A percentile compares a stretch with the other conserved stretches of the same genome.
Evolutionary conservation across 805 yeast genomes (phyloP).

Genomic region (Candida loeiensis): DNA sequence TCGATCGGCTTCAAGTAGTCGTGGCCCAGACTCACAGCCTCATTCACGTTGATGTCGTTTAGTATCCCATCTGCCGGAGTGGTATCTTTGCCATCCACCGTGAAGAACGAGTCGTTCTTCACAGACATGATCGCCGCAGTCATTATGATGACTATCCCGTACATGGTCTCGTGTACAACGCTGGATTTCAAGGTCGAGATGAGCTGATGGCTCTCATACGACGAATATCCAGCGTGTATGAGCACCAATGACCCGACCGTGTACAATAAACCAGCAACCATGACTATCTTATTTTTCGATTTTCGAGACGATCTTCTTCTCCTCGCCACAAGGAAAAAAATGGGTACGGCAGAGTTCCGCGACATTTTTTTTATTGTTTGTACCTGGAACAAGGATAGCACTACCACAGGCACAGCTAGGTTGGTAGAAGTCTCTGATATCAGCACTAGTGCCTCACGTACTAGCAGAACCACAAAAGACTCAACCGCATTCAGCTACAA

Average conservation of each 20-base stretch:
- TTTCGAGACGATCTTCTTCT: background rate
- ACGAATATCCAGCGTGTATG: constrained; percentile 51
- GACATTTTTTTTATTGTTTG: background rate
- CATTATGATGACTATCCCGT: constrained; percentile 45
- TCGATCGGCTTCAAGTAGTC: constrained; percentile 45
- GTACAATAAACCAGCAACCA: constrained; percentile 10
- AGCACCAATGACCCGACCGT: constrained; percentile 20
- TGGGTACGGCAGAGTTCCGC: background rate
- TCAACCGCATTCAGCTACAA: background rate
- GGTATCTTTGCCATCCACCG: constrained; percentile 9
- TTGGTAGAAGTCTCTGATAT: no score
- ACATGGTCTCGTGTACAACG: constrained; percentile 47
- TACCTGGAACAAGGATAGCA: no score
- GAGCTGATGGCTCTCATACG: constrained; percentile 48
- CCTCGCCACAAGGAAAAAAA: background rate
- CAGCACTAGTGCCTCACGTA: background rate
- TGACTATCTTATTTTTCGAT: background rate
- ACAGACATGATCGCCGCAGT: constrained; percentile 37
- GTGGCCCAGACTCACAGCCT: constrained; percentile 21
- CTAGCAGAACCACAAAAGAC: background rate
- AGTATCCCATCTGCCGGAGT: constrained; percentile 10
- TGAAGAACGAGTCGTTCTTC: constrained; percentile 14
- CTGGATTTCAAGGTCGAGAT: constrained; percentile 38
- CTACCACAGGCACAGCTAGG: no score
- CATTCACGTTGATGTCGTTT: constrained; percentile 9